These are phyloP conservation scores for Amaranthus palmeri DNA, from an alignment of 148 eudicot genomes.

Conservation along the genomic window DNA sequence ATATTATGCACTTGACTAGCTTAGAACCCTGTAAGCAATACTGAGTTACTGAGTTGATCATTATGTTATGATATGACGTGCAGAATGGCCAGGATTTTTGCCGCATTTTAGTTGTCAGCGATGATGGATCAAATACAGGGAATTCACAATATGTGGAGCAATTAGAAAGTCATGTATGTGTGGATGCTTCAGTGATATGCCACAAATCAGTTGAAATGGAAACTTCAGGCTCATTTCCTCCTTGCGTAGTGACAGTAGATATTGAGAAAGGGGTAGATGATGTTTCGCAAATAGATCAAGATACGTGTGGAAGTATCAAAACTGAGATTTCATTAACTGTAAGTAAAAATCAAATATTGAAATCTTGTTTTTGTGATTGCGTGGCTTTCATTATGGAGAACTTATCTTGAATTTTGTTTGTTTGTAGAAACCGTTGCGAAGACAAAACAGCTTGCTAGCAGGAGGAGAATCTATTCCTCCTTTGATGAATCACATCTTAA, in stretches of 20 bases:
- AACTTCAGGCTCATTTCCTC: slow-evolving; percentile 27
- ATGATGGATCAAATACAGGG: slow-evolving; percentile 23
- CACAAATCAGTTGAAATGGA: slow-evolving; percentile 29
- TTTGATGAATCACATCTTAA: slow-evolving; percentile 54
- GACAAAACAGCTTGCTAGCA: slow-evolving; percentile 52
- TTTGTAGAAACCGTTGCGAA: slow-evolving; percentile 47
- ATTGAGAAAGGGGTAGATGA: slow-evolving; percentile 48
- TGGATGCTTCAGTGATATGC: slow-evolving; percentile 32
- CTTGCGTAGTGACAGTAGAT: slow-evolving; percentile 40
- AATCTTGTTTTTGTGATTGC: no score
- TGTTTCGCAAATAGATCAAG: slow-evolving; percentile 31
- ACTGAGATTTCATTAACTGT: slow-evolving; percentile 54
- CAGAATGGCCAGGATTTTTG: slow-evolving; percentile 45
- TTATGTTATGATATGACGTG: slow-evolving; percentile 4
- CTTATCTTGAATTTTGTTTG: slow-evolving; percentile 10
- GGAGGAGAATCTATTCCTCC: slow-evolving; percentile 48
- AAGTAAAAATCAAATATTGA: slow-evolving; percentile 14
- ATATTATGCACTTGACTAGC: no score
- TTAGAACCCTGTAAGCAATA: no score
- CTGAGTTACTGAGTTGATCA: neutral
- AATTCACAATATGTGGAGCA: slow-evolving; percentile 33
- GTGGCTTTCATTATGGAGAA: neutral
- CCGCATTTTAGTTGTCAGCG: slow-evolving; percentile 43
- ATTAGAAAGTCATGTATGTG: slow-evolving; percentile 26
- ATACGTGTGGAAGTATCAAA: slow-evolving; percentile 38